Evolutionary conservation across 805 yeast species (phyloP).

Genomic region (Limtongozyma cylindracea): DNA sequence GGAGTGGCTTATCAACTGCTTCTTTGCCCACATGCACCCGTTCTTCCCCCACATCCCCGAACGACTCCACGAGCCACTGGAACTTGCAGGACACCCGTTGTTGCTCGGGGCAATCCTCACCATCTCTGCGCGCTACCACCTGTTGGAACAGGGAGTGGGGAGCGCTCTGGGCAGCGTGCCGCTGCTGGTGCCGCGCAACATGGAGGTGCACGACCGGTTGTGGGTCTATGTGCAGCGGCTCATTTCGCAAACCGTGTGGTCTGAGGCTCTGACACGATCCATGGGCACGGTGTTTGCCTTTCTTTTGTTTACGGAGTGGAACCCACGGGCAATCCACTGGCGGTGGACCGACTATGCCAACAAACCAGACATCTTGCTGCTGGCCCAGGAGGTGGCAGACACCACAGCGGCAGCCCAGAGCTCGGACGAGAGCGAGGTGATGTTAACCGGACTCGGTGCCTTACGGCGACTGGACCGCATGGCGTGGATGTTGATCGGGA

Average conservation of each 20-base stretch:
- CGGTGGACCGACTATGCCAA: slow-evolving; percentile 70
- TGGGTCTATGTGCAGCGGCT: slow-evolving; percentile 71
- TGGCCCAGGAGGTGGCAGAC: neutral
- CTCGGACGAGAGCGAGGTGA: slow-evolving; percentile 4
- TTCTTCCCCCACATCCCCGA: slow-evolving; percentile 72
- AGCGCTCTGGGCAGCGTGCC: slow-evolving; percentile 2
- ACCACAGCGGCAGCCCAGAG: too few species aligned
- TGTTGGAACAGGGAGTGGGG: slow-evolving; percentile 15
- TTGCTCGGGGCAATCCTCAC: slow-evolving; percentile 62
- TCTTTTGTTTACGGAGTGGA: slow-evolving; percentile 79
- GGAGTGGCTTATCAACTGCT: slow-evolving; percentile 24
- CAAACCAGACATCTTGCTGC: slow-evolving; percentile 16
- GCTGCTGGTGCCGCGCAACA: slow-evolving; percentile 13
- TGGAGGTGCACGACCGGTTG: slow-evolving; percentile 48
- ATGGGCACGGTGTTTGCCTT: slow-evolving; percentile 75
- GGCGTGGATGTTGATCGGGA: slow-evolving; percentile 88
- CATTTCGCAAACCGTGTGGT: slow-evolving; percentile 80
- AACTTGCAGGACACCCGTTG: slow-evolving; percentile 57
- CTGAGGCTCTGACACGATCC: slow-evolving; percentile 71
- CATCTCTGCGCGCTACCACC: slow-evolving; percentile 55
- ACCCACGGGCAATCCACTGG: slow-evolving; percentile 85
- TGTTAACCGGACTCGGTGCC: slow-evolving; percentile 53
- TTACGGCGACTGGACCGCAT: slow-evolving; percentile 69
- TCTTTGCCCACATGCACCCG: slow-evolving; percentile 65
- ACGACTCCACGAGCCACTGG: slow-evolving; percentile 39